These are phyloP conservation scores for Coprinellus aureogranulatus DNA, from an alignment of 768 basidiomycete species.

Conservation along the genomic window DNA sequence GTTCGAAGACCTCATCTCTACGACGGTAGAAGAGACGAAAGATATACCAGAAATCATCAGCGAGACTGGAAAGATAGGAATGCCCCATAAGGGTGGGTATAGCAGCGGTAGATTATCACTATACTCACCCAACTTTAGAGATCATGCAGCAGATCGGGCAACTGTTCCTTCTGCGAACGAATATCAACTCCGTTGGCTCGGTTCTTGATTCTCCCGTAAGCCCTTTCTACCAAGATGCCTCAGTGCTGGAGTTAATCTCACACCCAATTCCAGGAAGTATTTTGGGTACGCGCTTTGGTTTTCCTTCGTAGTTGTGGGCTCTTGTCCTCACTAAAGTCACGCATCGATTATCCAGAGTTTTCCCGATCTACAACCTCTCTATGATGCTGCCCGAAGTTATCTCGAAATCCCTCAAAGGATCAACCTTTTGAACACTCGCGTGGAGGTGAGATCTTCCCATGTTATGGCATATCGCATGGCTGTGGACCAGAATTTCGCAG, in stretches of 20 bases:
- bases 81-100: slow-evolving; percentile 71
- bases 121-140: slow-evolving; percentile 51
- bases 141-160: slow-evolving; percentile 98
- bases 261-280: slow-evolving; percentile 66
- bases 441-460: slow-evolving; percentile 58
- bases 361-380: slow-evolving; percentile 92
- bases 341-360: slow-evolving; percentile 57
- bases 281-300: slow-evolving; percentile 65
- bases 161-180: slow-evolving; percentile 88
- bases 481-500: slow-evolving; percentile 33
- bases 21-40: slow-evolving; percentile 94
- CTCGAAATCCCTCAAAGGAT: slow-evolving; percentile 94
- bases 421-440: slow-evolving; percentile 88
- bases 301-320: background rate
- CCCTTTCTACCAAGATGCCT: slow-evolving; percentile 16
- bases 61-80: slow-evolving; percentile 92
- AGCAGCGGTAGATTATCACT: slow-evolving; percentile 2
- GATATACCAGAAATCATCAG: slow-evolving; percentile 92
- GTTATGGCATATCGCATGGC: slow-evolving; percentile 1
- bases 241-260: slow-evolving; percentile 10
- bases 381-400: slow-evolving; percentile 90
- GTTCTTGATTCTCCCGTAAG: slow-evolving; percentile 93
- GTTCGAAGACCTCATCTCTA: slow-evolving; percentile 91
- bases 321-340: background rate
- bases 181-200: slow-evolving; percentile 93